phyloP scores from a whole-genome alignment of 352 stramenopile species.

The Phytopythium vexans region DNA sequence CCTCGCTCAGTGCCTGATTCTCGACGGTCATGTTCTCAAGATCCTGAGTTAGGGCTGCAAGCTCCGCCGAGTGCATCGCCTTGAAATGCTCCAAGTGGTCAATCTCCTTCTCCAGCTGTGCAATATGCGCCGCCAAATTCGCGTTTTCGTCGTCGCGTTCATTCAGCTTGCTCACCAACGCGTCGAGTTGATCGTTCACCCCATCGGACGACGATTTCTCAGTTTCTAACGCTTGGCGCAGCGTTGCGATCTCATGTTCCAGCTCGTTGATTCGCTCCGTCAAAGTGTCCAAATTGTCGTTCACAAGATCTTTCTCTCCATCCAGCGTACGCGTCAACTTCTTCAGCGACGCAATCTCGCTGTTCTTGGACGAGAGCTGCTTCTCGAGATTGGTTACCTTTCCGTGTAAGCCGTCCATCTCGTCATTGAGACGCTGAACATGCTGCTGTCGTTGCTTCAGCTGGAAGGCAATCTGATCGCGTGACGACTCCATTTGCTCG shows the following conservation, averaged over 20 bases:
- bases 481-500: constrained; percentile 81
- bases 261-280: constrained; percentile 72
- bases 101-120: constrained; percentile 50
- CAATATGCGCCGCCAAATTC: constrained; percentile 35
- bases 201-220: constrained; percentile 29
- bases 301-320: constrained; percentile 64
- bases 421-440: constrained; percentile 46
- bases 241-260: constrained; percentile 39
- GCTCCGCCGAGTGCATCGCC: constrained; percentile 61
- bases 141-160: constrained; percentile 43
- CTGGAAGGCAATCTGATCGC: constrained; percentile 76
- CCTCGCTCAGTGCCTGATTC: constrained; percentile 82
- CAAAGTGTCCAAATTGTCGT: constrained; percentile 64
- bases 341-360: constrained; percentile 60
- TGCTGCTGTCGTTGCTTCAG: constrained; percentile 73
- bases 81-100: constrained; percentile 57
- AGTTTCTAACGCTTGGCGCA: constrained; percentile 32
- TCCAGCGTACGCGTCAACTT: constrained; percentile 67
- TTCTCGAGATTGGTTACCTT: constrained; percentile 46
- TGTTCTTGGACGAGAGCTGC: constrained; percentile 34
- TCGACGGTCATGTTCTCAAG: constrained; percentile 88
- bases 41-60: constrained; percentile 65
- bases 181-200: constrained; percentile 57
- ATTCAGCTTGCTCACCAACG: constrained; percentile 57
- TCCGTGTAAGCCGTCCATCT: constrained; percentile 48